These are phyloP conservation scores for Flaveria floridana DNA, from an alignment of 140 eudicot species.

Conservation along the genomic window DNA sequence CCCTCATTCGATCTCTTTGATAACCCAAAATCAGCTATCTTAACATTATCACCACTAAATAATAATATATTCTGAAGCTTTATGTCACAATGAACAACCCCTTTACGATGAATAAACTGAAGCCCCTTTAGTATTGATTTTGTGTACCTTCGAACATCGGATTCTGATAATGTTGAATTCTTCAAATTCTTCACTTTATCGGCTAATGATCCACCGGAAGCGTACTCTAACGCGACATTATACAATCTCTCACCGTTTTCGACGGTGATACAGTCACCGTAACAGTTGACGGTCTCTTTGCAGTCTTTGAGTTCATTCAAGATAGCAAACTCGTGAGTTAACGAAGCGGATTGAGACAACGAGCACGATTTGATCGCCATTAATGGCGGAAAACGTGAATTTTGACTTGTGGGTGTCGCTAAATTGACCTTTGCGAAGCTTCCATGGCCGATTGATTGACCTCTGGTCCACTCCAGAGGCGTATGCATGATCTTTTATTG, in stretches of 20 bases:
- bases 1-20: conserved; percentile 42
- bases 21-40: conserved; percentile 89
- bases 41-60: conserved; percentile 33
- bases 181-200: conserved; percentile 45
- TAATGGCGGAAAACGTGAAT: conserved; percentile 28
- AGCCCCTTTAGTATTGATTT: conserved; percentile 59
- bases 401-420: conserved; percentile 48
- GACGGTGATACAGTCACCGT: conserved; percentile 42
- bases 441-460: conserved; percentile 71
- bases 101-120: conserved; percentile 44
- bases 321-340: conserved; percentile 49
- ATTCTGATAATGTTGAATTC: conserved; percentile 36
- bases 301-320: conserved; percentile 47
- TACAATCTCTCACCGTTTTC: conserved; percentile 64
- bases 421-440: conserved; percentile 71
- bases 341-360: conserved; percentile 42
- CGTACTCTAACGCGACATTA: conserved; percentile 70
- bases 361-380: conserved; percentile 76
- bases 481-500: background rate
- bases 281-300: conserved; percentile 48
- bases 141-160: conserved; percentile 51
- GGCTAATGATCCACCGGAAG: conserved; percentile 58
- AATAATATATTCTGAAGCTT: conserved; percentile 64
- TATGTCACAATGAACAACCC: conserved; percentile 77
- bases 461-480: conserved; percentile 82